Conservation (phyloP, 257 asterid genomes). For the Cinchona pubescens region DNA sequence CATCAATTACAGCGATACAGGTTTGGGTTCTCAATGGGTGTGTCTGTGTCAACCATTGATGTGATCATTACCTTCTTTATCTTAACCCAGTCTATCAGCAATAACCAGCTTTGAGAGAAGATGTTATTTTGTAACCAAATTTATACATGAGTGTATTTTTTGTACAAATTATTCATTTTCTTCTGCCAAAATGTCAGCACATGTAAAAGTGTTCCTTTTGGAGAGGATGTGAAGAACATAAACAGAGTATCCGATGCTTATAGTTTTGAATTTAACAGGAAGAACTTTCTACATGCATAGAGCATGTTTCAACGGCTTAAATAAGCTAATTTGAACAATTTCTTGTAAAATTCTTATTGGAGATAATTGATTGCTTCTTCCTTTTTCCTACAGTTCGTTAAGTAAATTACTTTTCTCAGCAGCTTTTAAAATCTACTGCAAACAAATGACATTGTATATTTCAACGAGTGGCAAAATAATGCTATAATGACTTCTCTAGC, state of each 20-base stretch:
- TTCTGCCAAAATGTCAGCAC: background rate
- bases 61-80: background rate
- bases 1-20: no score
- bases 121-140: background rate
- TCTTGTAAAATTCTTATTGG: background rate
- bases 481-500: background rate
- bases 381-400: background rate
- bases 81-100: background rate
- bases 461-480: background rate
- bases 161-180: background rate
- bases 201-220: background rate
- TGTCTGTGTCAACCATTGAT: background rate
- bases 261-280: background rate
- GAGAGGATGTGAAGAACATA: no score
- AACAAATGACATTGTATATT: background rate
- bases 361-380: background rate
- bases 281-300: background rate
- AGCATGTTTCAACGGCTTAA: background rate
- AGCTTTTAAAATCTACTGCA: background rate
- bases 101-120: background rate
- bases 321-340: background rate
- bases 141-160: background rate
- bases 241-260: background rate
- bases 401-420: background rate
- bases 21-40: background rate